Conservation (phyloP, 1,284 basidiomycete species). For the Ceratobasidium sp. region DNA sequence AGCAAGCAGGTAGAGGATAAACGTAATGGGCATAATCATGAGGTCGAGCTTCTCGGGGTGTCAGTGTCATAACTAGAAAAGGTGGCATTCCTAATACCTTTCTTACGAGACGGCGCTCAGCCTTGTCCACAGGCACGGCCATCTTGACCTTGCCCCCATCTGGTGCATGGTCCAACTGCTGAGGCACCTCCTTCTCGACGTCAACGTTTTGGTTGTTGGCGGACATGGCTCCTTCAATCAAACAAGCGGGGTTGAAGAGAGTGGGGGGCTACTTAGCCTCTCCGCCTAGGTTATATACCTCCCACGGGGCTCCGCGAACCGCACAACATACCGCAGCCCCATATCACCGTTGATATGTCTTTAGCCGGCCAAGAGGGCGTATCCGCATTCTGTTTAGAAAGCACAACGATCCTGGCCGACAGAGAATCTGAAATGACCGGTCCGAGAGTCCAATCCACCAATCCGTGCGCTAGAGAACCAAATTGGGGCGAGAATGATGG, state of each 20-base stretch:
- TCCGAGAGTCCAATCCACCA: slow-evolving; percentile 11
- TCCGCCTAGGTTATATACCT: background rate
- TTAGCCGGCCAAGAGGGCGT: background rate
- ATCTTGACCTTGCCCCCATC: slow-evolving; percentile 34
- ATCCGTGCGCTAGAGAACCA: background rate
- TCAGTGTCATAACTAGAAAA: background rate
- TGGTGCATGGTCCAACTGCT: slow-evolving; percentile 6
- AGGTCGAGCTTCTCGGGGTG: slow-evolving; percentile 7
- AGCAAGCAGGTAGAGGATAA: slow-evolving; percentile 24
- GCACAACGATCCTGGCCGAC: background rate
- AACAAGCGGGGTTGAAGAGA: background rate
- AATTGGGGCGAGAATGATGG: background rate
- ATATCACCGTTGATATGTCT: background rate
- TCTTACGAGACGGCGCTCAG: slow-evolving; percentile 23
- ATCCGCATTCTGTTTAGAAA: slow-evolving; percentile 18
- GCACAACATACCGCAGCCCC: background rate
- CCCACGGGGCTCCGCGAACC: slow-evolving; percentile 30
- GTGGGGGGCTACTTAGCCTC: background rate
- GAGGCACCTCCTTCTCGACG: slow-evolving; percentile 30
- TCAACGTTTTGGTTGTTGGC: slow-evolving; percentile 6
- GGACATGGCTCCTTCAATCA: background rate
- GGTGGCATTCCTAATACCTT: background rate
- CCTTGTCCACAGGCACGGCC: slow-evolving; percentile 29
- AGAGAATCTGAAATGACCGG: slow-evolving; percentile 33
- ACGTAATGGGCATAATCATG: slow-evolving; percentile 35